A percentile compares a stretch with the other conserved stretches of the same genome.
phyloP scores from a whole-genome alignment of 352 stramenopile genomes.

The Saprolegnia parasitica region DNA sequence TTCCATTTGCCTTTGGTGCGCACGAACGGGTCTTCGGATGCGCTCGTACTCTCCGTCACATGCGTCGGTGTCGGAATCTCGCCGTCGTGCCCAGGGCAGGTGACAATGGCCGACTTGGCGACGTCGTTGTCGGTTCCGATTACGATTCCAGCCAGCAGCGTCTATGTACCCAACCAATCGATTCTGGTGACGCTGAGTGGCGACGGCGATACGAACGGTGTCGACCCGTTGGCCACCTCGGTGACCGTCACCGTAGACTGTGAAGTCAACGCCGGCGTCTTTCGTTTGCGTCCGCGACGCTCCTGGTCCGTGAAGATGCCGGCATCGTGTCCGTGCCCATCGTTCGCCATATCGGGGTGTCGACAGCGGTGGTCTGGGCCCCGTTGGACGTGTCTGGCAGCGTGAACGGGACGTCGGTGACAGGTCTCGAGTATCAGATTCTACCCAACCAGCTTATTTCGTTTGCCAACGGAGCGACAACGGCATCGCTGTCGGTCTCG shows the following conservation, averaged over 20 bases:
- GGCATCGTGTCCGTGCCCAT: background rate
- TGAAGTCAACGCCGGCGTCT: slow-evolving; percentile 8
- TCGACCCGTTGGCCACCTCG: background rate
- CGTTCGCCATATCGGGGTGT: background rate
- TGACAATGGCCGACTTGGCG: background rate
- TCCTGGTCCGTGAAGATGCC: background rate
- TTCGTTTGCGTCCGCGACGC: background rate
- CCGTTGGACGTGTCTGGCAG: background rate
- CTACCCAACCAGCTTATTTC: background rate
- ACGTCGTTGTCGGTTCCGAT: background rate
- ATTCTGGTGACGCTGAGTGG: background rate
- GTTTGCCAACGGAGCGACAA: background rate
- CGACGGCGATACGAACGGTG: background rate
- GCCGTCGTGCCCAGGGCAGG: background rate
- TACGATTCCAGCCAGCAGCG: background rate
- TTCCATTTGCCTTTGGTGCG: background rate
- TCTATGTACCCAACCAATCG: background rate
- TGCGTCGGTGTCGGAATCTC: background rate
- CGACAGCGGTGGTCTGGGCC: background rate
- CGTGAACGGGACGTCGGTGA: background rate
- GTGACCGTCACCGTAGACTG: background rate
- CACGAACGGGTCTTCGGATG: background rate
- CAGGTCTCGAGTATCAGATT: background rate
- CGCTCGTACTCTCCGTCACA: no score
- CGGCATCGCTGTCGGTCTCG: background rate